Conservation (phyloP, 106 monocot genomes). For the Iris macrosiphon region DNA sequence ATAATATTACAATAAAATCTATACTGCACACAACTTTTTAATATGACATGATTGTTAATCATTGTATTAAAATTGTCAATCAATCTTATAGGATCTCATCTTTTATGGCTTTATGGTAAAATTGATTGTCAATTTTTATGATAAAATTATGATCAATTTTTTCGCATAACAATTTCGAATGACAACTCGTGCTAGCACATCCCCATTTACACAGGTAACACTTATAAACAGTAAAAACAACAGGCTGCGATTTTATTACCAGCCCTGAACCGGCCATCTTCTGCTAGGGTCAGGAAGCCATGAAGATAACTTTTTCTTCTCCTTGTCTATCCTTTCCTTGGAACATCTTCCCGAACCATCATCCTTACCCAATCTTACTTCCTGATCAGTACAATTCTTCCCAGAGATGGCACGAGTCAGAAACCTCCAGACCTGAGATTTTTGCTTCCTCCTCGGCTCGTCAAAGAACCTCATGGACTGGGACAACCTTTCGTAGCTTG, state of each 20-base stretch:
- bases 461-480: constrained; percentile 14
- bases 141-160: too few relatives aligned
- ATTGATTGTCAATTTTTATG: too few relatives aligned
- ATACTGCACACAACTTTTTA: too few relatives aligned
- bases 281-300: constrained; percentile 32
- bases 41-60: too few relatives aligned
- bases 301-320: constrained; percentile 22
- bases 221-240: too few relatives aligned
- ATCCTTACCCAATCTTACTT: neutral
- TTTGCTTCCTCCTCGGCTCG: neutral
- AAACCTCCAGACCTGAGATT: neutral
- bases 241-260: constrained; percentile 16
- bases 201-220: too few relatives aligned
- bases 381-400: neutral
- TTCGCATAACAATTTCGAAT: too few relatives aligned
- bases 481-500: constrained; percentile 15
- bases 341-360: neutral
- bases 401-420: neutral
- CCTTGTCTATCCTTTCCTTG: neutral
- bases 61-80: too few relatives aligned
- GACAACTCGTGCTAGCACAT: too few relatives aligned
- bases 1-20: too few relatives aligned
- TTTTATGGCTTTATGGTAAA: too few relatives aligned
- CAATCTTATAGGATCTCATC: too few relatives aligned
- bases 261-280: constrained; percentile 56